A percentile compares a stretch with the other conserved stretches of the same genome.
Evolutionary conservation across 2,329 filamentous ascomycete genomes (phyloP).

Genomic region (Ophiostoma piceae): DNA sequence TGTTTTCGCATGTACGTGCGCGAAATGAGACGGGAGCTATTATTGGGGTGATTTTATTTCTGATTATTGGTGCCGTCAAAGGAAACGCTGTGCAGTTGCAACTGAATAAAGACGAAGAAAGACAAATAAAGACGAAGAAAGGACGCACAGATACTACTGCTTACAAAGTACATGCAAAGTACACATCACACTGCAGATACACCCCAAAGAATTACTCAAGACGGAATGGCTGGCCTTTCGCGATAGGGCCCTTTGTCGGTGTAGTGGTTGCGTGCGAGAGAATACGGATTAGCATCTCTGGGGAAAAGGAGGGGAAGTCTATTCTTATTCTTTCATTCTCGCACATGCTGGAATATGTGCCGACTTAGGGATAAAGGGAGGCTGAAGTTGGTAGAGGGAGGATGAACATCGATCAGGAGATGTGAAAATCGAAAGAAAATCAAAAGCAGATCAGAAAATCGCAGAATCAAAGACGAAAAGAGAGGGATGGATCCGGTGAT

Average conservation of each 20-base stretch:
- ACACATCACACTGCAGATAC: not conserved
- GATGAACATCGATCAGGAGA: not conserved
- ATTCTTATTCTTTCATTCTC: not conserved
- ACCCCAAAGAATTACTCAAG: not conserved
- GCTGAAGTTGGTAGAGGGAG: not conserved
- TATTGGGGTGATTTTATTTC: not conserved
- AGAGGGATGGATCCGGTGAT: not conserved
- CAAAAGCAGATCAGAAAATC: not conserved
- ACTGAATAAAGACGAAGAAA: too few relatives aligned
- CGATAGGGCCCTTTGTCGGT: not conserved
- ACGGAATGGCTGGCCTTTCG: not conserved
- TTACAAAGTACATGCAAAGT: not conserved
- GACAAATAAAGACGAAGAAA: too few relatives aligned
- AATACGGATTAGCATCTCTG: constrained; percentile 1
- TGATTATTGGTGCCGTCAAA: not conserved
- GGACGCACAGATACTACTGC: too few relatives aligned
- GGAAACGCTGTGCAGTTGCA: too few relatives aligned
- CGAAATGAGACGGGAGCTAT: constrained; percentile 8
- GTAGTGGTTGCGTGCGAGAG: not conserved
- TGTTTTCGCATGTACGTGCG: constrained; percentile 1
- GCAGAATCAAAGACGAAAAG: not conserved
- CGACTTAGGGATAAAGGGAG: not conserved
- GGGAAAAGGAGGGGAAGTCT: not conserved
- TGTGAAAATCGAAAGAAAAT: too few relatives aligned
- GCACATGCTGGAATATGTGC: not conserved